A percentile compares a stretch with the other conserved stretches of the same genome.
phyloP scores from a whole-genome alignment of 148 eudicot species.

The Simmondsia chinensis region DNA sequence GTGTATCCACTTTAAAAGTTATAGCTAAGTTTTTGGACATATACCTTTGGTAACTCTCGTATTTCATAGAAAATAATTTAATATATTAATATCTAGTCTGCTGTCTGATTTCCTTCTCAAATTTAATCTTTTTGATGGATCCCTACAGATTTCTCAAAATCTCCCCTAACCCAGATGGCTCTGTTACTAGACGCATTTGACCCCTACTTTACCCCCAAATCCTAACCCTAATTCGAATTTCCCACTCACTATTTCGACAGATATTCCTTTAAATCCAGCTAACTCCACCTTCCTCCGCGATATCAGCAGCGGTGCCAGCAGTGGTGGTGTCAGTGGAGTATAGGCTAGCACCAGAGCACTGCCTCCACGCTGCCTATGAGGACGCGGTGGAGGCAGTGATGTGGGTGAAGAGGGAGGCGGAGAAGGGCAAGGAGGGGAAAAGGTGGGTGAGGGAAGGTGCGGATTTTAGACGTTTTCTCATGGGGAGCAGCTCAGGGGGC shows the following conservation, averaged over 20 bases:
- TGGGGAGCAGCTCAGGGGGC: conserved; percentile 85
- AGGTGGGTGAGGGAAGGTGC: conserved; percentile 55
- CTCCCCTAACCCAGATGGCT: conserved; percentile 58
- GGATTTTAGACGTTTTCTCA: conserved; percentile 55
- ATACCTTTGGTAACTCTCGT: too few species aligned
- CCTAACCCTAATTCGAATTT: neutral
- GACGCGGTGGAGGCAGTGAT: conserved; percentile 69
- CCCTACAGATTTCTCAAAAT: conserved; percentile 57
- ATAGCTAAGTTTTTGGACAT: too few species aligned
- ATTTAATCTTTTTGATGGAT: conserved; percentile 20
- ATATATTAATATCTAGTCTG: too few species aligned
- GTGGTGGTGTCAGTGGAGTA: conserved; percentile 61
- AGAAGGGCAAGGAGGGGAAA: conserved; percentile 22
- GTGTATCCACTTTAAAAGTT: too few species aligned
- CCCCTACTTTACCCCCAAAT: conserved; percentile 18
- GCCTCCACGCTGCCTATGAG: conserved; percentile 81
- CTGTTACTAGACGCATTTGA: conserved; percentile 31
- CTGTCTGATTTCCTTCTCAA: too few species aligned
- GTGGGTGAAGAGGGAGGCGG: conserved; percentile 58
- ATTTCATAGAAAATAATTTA: too few species aligned
- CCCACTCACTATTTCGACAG: conserved; percentile 37
- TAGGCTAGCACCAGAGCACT: conserved; percentile 74
- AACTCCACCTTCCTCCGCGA: conserved; percentile 33
- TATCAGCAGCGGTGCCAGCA: conserved; percentile 38
- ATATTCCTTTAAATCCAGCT: conserved; percentile 44